Evolutionary conservation across 2,329 filamentous ascomycete species (phyloP), one percentile per base, ranked within the genome.

Genomic region (Fusarium keratoplasticum): DNA sequence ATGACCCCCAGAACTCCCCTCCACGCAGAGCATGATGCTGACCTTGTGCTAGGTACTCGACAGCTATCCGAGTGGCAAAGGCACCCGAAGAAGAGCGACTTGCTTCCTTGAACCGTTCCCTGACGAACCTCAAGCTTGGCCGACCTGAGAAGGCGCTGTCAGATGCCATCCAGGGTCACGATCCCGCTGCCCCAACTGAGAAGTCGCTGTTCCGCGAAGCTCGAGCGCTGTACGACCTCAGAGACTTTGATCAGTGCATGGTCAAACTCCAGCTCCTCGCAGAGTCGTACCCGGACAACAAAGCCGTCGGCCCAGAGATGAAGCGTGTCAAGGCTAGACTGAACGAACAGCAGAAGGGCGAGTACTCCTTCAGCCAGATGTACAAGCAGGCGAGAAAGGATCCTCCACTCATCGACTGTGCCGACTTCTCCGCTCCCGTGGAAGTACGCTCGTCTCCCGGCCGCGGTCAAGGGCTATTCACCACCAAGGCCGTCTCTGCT

Each of bases 381-480:
- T 81, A 83, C 47, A 71, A 77, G 47, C 80, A 86, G 33, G 81
- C 83, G 2, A 66, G 75, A n/a, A 64, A 66, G n/a, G 77, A 73
- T 0, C 83, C 84, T 4, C 85, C 86, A 0, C 64, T 83, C 6
- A 74, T 89, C 2, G 87, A 89, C 70, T 85, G 82, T 64, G 86
- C 86, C 0, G 88, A 84, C 2, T 90, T 83, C 69, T 80, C 81
- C 9, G 80, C 77, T 0, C 82, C 83, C 0, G 84, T 88, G 1
- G 77, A 82, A 50, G 73, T 89, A 0, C 84, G 81, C 36, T 50
- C 76, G 8, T 84, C 85, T 1, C 76, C 78, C 2, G 83, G 79
- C 10, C 81, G 83, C 20, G 88, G 87, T 3, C 82, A 83, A 3
- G 89, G 89, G 0, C 78, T 90, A 0, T 91, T 90, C 73, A 87